These are phyloP conservation scores for Pythium sp. DNA, from an alignment of 352 stramenopile species.

Conservation along the genomic window DNA sequence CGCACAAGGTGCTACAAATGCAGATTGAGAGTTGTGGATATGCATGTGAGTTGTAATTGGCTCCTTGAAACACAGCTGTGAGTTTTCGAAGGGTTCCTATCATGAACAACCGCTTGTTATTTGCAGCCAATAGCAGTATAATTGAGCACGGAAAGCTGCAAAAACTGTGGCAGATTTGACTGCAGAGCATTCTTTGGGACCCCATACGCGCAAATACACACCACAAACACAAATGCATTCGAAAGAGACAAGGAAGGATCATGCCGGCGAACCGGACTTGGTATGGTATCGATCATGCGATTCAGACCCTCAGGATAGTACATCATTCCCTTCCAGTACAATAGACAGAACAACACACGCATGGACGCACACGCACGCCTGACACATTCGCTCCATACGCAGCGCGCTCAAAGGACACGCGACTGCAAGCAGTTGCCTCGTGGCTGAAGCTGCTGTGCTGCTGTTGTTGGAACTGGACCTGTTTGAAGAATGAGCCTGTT, in stretches of 20 bases:
- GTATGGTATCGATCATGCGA: slow-evolving; percentile 75
- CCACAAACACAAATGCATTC: slow-evolving; percentile 4
- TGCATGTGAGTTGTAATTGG: slow-evolving; percentile 81
- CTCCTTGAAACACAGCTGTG: slow-evolving; percentile 75
- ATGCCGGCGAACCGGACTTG: slow-evolving; percentile 84
- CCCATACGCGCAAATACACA: not conserved
- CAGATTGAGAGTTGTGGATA: not conserved
- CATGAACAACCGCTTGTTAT: slow-evolving; percentile 87
- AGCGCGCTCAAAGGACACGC: not conserved
- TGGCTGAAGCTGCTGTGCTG: not conserved
- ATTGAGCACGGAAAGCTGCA: slow-evolving; percentile 63
- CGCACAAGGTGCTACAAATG: not conserved
- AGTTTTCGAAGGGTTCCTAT: slow-evolving; percentile 86
- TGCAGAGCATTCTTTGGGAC: slow-evolving; percentile 30
- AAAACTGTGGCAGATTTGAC: slow-evolving; percentile 88
- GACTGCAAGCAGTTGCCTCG: not conserved
- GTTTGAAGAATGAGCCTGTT: slow-evolving; percentile 9
- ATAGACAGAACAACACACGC: not conserved
- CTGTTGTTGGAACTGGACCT: not conserved
- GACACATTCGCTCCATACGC: not conserved
- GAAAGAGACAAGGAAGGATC: slow-evolving; percentile 48
- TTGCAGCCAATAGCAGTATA: slow-evolving; percentile 87
- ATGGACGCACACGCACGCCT: not conserved
- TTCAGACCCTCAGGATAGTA: slow-evolving; percentile 85
- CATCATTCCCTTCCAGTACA: slow-evolving; percentile 59